phyloP scores from a whole-genome alignment of 2,329 filamentous ascomycete genomes.

The Trichoderma koningii region DNA sequence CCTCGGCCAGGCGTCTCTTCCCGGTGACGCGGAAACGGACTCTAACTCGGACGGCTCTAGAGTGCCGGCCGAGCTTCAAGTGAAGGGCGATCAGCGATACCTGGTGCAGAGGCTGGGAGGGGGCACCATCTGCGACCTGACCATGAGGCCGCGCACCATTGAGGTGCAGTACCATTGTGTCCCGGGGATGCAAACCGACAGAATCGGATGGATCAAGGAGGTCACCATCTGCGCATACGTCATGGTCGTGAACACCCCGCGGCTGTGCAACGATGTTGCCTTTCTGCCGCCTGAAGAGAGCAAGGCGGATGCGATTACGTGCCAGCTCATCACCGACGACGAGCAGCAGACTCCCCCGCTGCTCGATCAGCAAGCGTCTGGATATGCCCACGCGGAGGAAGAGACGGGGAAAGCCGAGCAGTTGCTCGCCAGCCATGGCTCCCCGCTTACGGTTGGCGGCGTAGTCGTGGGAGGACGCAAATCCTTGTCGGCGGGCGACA shows the following conservation, averaged over 20 bases:
- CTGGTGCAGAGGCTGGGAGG: slow-evolving; percentile 78
- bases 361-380: slow-evolving; percentile 41
- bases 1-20: slow-evolving; percentile 60
- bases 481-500: slow-evolving; percentile 49
- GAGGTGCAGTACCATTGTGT: slow-evolving; percentile 83
- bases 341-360: slow-evolving; percentile 37
- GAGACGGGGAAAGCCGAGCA: slow-evolving; percentile 26
- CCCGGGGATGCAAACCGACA: slow-evolving; percentile 69
- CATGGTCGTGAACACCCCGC: slow-evolving; percentile 89
- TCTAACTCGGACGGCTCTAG: slow-evolving; percentile 35
- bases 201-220: slow-evolving; percentile 92
- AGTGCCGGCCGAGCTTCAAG: slow-evolving; percentile 66
- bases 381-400: slow-evolving; percentile 33
- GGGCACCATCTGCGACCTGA: slow-evolving; percentile 84
- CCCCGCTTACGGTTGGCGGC: slow-evolving; percentile 51
- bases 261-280: slow-evolving; percentile 82
- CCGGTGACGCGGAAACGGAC: slow-evolving; percentile 34
- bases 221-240: slow-evolving; percentile 87
- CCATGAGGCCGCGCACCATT: slow-evolving; percentile 75
- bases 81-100: slow-evolving; percentile 82
- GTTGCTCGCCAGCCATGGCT: background rate
- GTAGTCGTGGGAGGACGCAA: slow-evolving; percentile 55
- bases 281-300: slow-evolving; percentile 81
- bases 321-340: slow-evolving; percentile 64
- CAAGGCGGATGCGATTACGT: slow-evolving; percentile 74